Evolutionary conservation across 148 eudicot species (phyloP), one percentile per base, ranked within the genome.

Genomic region (Simmondsia chinensis): DNA sequence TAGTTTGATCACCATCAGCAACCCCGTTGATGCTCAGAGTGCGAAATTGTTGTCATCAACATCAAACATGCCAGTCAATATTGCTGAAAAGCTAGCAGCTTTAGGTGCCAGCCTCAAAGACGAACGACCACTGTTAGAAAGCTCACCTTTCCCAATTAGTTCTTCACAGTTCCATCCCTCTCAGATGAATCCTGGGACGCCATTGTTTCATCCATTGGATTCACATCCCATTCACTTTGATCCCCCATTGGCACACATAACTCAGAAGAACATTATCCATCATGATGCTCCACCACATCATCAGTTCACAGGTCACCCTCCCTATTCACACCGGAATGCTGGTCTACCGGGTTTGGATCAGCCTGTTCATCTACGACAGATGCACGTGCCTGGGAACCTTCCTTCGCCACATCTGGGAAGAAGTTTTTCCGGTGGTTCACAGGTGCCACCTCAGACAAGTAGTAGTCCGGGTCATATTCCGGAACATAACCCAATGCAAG

Each of bases 351-450:
- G 61, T 33, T 66, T 59, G 33, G 79, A 77, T 56, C 38, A 28
- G 32, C 63, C 63, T 13, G 28, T 38, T 19, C 79, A 50, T 46
- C 62, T 70, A 47, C 80, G 64, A 40, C 75, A 61, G 43, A 73
- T 73, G 73, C 70, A 57, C 50, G 57, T 60, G 53, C 48, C 68
- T 7, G 54, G 56, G 14, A 63, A 44, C 38, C 39, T 55, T 38
- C 72, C 61, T n/a, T n/a, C n/a, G 11, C 45, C 48, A 38, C 73
- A 65, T 16, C 18, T 51, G 20, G 36, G 54, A 21, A 66, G 39
- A 25, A 67, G 67, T 21, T 36, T 58, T 39, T 66, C 56, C 8
- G 63, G 73, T 42, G 74, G 65, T 42, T 54, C 39, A 29, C 56
- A 55, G 22, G 16, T 39, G 29, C 57, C 65, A 6, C 39, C 65